Evolutionary conservation across 257 asterid genomes (phyloP), one percentile per base, ranked within the genome.

Genomic region (Rehmannia glutinosa): DNA sequence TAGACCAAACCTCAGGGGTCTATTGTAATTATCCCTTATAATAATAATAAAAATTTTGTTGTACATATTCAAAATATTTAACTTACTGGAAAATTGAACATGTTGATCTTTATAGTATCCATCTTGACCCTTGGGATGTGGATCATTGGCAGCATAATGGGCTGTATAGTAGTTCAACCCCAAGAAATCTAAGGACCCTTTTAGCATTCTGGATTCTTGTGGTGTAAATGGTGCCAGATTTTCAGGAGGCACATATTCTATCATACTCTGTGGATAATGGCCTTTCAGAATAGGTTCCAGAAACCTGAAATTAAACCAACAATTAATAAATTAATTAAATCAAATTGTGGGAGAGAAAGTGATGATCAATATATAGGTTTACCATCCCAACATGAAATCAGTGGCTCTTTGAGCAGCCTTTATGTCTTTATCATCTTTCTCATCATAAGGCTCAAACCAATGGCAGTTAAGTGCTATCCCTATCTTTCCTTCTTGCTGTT

Each of bases 151-250:
- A 9, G 72, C 80, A 58, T 66, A 76, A n/a, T 66, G 60, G 15
- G 75, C 25, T 0, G 74, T 76, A n/a, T 76, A 71, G 8, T 76
- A 75, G 16, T 75, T 75, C 0, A 70, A 21, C 7, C 80, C 80
- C 1, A 75, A 13, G 35, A 64, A 75, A 25, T 76, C 81, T 21
- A 28, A 49, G 2, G 77, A 77, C 16, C 75, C 75, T 28, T 72
- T 77, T 35, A 76, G n/a, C 30, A 71, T 1, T 7, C 10, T 2
- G 5, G 68, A 23, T 60, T 71, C 62, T 33, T 63, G 53, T 0
- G 12, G 10, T 2, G 68, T 71, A 51, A 77, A 72, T 42, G 23
- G 53, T 12, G 78, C 72, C 8, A 72, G 30, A 0, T 74, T 49
- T 58, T 3, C 72, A 66, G 2, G 8, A 53, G 60, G 60, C 23